Percentiles rank a stretch among this genome's conserved stretches.
These are phyloP conservation scores for Phytophthora melonis DNA, from an alignment of 352 stramenopile species.

Conservation along the genomic window DNA sequence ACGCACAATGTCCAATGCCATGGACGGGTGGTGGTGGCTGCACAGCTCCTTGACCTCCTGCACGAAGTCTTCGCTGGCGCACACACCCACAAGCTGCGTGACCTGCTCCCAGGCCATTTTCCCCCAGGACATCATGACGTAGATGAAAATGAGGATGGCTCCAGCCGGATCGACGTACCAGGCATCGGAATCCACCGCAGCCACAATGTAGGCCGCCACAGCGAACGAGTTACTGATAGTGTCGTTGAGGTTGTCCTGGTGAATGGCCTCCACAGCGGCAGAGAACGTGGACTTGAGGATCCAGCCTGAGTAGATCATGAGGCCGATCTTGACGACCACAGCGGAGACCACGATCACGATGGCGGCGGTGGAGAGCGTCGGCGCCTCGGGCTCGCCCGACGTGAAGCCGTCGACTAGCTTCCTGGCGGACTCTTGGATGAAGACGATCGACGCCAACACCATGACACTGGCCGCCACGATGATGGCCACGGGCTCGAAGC, in stretches of 20 bases:
- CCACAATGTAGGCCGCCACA: slow-evolving; percentile 74
- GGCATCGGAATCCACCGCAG: slow-evolving; percentile 48
- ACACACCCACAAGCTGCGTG: slow-evolving; percentile 76
- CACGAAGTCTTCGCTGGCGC: slow-evolving; percentile 90
- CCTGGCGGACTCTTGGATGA: slow-evolving; percentile 66
- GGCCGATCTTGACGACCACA: slow-evolving; percentile 74
- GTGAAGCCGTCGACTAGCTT: slow-evolving; percentile 58
- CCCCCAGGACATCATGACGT: slow-evolving; percentile 94
- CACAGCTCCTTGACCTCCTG: slow-evolving; percentile 87
- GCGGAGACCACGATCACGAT: slow-evolving; percentile 81
- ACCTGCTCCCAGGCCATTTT: slow-evolving; percentile 94
- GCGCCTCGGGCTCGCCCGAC: slow-evolving; percentile 72
- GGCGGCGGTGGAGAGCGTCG: slow-evolving; percentile 87
- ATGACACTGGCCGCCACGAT: slow-evolving; percentile 94
- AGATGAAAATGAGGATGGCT: slow-evolving; percentile 94
- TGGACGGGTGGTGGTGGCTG: slow-evolving; percentile 65
- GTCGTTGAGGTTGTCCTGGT: slow-evolving; percentile 96
- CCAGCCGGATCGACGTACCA: slow-evolving; percentile 94
- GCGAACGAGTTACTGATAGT: slow-evolving; percentile 92
- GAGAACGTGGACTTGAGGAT: slow-evolving; percentile 65
- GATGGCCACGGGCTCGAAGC: slow-evolving; percentile 94
- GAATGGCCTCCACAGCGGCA: slow-evolving; percentile 61
- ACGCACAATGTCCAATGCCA: slow-evolving; percentile 91
- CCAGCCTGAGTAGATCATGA: slow-evolving; percentile 76
- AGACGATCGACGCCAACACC: slow-evolving; percentile 91